A percentile compares a stretch with the other conserved stretches of the same genome.
These are phyloP conservation scores for Quillaja saponaria DNA, from an alignment of 306 rosid genomes.

Conservation along the genomic window DNA sequence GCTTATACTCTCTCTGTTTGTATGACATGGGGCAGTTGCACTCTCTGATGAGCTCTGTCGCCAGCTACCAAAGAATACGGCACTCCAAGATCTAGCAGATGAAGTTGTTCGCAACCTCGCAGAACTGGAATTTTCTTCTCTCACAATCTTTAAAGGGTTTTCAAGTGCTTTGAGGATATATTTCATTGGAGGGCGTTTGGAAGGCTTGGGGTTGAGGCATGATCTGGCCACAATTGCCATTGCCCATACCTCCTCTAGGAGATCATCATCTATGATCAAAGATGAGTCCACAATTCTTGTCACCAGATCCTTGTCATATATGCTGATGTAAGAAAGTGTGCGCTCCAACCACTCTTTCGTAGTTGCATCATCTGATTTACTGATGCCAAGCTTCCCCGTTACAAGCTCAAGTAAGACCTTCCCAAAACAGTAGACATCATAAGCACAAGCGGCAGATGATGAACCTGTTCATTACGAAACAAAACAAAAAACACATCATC, in stretches of 20 bases:
- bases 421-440: constrained; percentile 83
- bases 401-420: constrained; percentile 85
- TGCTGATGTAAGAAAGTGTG: constrained; percentile 57
- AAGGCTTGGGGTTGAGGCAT: constrained; percentile 82
- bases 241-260: constrained; percentile 94
- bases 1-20: constrained; percentile 46
- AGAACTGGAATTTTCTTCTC: constrained; percentile 79
- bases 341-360: constrained; percentile 77
- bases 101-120: constrained; percentile 74
- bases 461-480: constrained; percentile 54
- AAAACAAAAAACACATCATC: too few relatives aligned
- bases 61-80: constrained; percentile 88
- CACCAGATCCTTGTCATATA: constrained; percentile 66
- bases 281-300: constrained; percentile 76
- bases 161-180: constrained; percentile 88
- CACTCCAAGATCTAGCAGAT: constrained; percentile 83
- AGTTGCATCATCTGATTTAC: constrained; percentile 60
- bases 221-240: constrained; percentile 89
- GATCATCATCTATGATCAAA: constrained; percentile 81
- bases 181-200: constrained; percentile 86
- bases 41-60: constrained; percentile 78
- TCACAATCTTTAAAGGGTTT: constrained; percentile 84
- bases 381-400: constrained; percentile 76
- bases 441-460: constrained; percentile 54
- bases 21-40: constrained; percentile 39